Evolutionary conservation across 129 eudicot species (phyloP).

Genomic region (Silybum marianum): DNA sequence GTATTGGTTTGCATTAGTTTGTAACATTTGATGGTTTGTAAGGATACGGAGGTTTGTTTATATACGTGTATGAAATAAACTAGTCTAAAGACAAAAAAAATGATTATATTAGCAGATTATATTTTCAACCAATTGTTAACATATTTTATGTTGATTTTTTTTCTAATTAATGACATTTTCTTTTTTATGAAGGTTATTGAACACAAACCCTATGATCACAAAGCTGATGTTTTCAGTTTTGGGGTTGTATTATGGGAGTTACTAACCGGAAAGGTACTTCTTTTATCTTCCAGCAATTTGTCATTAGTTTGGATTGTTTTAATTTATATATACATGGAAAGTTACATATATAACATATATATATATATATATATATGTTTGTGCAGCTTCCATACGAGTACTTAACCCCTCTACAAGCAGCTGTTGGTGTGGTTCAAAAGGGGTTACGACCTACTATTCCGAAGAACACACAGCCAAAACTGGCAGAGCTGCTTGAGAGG

Average conservation of each 20-base stretch:
- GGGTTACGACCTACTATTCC: constrained; percentile 93
- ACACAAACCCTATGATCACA: constrained; percentile 97
- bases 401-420: constrained; percentile 91
- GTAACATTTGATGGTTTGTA: not conserved
- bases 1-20: too few species aligned
- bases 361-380: not conserved
- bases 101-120: not conserved
- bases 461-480: constrained; percentile 78
- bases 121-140: not conserved
- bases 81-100: not conserved
- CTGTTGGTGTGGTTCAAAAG: constrained; percentile 98
- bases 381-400: constrained; percentile 91
- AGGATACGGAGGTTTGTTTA: not conserved
- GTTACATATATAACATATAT: not conserved
- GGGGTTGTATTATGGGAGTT: constrained; percentile 93
- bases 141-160: constrained; percentile 12
- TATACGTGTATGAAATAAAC: not conserved
- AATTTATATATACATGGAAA: not conserved
- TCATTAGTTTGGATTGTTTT: not conserved
- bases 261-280: constrained; percentile 85
- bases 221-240: constrained; percentile 94
- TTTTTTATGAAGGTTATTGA: constrained; percentile 74
- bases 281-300: not conserved
- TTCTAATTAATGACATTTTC: constrained; percentile 33
- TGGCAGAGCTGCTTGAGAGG: constrained; percentile 80